Evolutionary conservation across 2,329 filamentous ascomycete genomes (phyloP).

Genomic region (Fusarium denticulatum): DNA sequence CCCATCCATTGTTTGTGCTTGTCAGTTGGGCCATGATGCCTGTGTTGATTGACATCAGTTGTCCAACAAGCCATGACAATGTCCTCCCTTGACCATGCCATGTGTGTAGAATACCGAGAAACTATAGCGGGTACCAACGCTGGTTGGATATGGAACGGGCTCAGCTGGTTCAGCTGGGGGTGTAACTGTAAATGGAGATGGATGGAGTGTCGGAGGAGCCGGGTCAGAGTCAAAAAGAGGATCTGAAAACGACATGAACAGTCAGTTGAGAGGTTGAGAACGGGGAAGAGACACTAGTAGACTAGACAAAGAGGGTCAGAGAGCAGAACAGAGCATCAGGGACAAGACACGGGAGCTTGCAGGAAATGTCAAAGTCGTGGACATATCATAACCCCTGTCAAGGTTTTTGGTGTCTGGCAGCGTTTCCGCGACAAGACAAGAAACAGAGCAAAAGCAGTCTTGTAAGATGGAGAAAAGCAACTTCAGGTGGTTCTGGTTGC

Average conservation of each 20-base stretch:
- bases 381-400: slow-evolving; percentile 25
- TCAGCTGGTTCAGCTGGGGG: slow-evolving; percentile 30
- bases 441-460: slow-evolving; percentile 5
- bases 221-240: slow-evolving; percentile 2
- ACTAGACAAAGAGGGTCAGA: slow-evolving; percentile 13
- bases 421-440: slow-evolving; percentile 7
- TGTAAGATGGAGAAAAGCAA: slow-evolving; percentile 33
- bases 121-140: slow-evolving; percentile 25
- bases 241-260: background rate
- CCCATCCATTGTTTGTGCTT: slow-evolving; percentile 19
- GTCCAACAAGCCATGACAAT: slow-evolving; percentile 18
- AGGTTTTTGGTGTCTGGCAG: background rate
- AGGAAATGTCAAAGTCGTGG: slow-evolving; percentile 27
- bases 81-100: slow-evolving; percentile 24
- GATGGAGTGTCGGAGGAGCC: slow-evolving; percentile 17
- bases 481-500: slow-evolving; percentile 26
- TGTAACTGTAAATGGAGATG: background rate
- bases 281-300: slow-evolving; percentile 15
- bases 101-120: background rate
- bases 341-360: slow-evolving; percentile 39
- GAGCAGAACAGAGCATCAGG: slow-evolving; percentile 11
- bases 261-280: slow-evolving; percentile 23
- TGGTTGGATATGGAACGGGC: slow-evolving; percentile 26
- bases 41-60: slow-evolving; percentile 27
- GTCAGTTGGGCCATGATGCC: slow-evolving; percentile 14